Percentiles rank a stretch among this genome's conserved stretches.
Conservation (phyloP, 768 basidiomycete species). For the Megacollybia marginata region DNA sequence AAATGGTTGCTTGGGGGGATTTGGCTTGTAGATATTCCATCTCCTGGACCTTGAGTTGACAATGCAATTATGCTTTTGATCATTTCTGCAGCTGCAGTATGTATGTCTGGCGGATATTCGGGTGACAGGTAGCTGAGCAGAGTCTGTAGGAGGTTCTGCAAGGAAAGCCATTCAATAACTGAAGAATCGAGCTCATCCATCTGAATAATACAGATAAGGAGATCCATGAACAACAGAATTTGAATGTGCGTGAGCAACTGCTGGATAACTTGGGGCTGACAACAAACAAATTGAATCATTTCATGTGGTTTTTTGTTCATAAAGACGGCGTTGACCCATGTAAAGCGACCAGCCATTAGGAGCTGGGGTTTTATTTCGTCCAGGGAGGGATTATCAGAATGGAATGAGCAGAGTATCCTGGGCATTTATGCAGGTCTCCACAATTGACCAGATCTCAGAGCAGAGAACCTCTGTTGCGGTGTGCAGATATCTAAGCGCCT, state of each 20-base stretch:
- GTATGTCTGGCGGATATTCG: constrained; percentile 61
- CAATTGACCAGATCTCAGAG: constrained; percentile 92
- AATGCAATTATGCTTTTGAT: constrained; percentile 93
- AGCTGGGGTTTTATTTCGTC: constrained; percentile 86
- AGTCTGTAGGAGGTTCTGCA: constrained; percentile 73
- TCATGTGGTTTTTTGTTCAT: constrained; percentile 84
- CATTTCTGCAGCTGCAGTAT: constrained; percentile 82
- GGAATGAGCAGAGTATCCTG: constrained; percentile 67
- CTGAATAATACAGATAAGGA: constrained; percentile 85
- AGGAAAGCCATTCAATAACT: constrained; percentile 88
- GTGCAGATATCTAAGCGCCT: constrained; percentile 68
- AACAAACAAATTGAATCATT: constrained; percentile 89
- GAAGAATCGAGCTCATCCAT: constrained; percentile 82
- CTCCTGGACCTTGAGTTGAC: constrained; percentile 80
- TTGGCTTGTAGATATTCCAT: constrained; percentile 56
- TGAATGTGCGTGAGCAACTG: constrained; percentile 81
- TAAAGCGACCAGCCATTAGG: constrained; percentile 86
- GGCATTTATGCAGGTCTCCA: constrained; percentile 78
- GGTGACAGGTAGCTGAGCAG: constrained; percentile 83
- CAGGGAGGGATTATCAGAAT: constrained; percentile 83
- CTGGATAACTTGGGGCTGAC: constrained; percentile 74
- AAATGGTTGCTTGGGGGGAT: constrained; percentile 73
- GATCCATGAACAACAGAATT: constrained; percentile 84
- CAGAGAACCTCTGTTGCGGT: constrained; percentile 93
- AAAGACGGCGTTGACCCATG: constrained; percentile 88